Base-by-base conservation (phyloP, 2,329 filamentous ascomycete species). In the Diaporthe ilicicola region DNA sequence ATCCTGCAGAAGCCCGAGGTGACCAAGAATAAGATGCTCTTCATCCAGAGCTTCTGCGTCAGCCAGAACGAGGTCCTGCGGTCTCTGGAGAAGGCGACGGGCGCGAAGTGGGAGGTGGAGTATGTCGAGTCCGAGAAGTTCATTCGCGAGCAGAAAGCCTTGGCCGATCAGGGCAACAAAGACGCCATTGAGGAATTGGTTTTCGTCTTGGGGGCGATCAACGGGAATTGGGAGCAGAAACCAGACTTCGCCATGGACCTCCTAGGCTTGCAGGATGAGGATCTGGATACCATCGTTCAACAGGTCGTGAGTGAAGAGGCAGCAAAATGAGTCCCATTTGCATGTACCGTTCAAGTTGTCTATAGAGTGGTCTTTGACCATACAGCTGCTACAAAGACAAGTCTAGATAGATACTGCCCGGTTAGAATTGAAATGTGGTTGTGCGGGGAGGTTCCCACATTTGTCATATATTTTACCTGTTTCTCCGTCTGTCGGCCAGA, bases 221-320 rank as follows among this genome's bases (percentile, higher is more conserved):
- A 87, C 54, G 84, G 85, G 0, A 82, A 87, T 69, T 87, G 85
- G 85, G 84, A 83, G 19, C 75, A 75, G 67, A 79, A 81, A 44
- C 78, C 82, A 2, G 83, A 79, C 0, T 87, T 84, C 70, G 81
- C 84, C 2, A 87, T 87, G 85, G 80, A 83, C 7, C 73, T 84
- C 53, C 76, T 87, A 65, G 84, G 81, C 0, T 74, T 87, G 4
- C 72, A 84, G 75, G 81, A 87, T 62, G 84, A 87, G 77, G 79
- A 84, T 62, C 75, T 87, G 8, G 84, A 87, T 27, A 72, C 78
- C 15, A 81, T 83, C 5, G 78, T 87, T 3, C 76, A 76, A 44
- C 73, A 74, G 3, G 78, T 83, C 6, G 79, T 84, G 12, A 32
- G 32, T 4, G 71, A 69, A 56, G 32, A 64, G 19, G 8, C 29